phyloP scores from a whole-genome alignment of 2,329 filamentous ascomycete species.

The Penicillium sp. region DNA sequence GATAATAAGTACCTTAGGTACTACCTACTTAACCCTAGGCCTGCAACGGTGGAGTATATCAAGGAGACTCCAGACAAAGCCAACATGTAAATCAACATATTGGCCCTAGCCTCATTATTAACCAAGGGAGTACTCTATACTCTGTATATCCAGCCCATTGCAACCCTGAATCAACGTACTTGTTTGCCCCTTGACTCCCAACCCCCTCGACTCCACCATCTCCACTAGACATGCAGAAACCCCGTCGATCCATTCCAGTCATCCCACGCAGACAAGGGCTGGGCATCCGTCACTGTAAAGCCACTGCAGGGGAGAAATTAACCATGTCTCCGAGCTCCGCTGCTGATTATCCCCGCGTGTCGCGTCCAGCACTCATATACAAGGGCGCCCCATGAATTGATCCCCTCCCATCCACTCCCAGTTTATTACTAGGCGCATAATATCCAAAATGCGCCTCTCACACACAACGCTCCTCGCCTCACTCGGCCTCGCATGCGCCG shows the following conservation, averaged over 20 bases:
- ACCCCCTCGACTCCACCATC: neutral
- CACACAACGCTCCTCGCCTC: slow-evolving; percentile 4
- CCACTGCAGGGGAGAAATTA: neutral
- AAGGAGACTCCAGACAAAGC: neutral
- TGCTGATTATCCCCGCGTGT: slow-evolving; percentile 6
- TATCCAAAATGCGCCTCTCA: slow-evolving; percentile 11
- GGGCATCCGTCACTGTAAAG: neutral
- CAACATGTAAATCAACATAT: neutral
- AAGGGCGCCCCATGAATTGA: neutral
- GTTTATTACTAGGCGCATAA: neutral
- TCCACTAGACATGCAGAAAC: slow-evolving; percentile 1
- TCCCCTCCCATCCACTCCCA: neutral
- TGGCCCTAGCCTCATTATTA: neutral
- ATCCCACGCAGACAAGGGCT: slow-evolving; percentile 1
- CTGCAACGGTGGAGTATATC: neutral
- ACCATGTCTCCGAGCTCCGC: neutral
- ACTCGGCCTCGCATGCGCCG: neutral
- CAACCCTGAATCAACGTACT: neutral
- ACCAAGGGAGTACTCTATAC: neutral
- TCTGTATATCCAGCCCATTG: neutral
- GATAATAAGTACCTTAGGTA: neutral
- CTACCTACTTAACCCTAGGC: neutral
- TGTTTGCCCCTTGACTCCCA: neutral
- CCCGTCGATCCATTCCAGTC: slow-evolving; percentile 14
- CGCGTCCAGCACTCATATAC: neutral